Conservation (phyloP, 495 filamentous ascomycete genomes). For the Penicillium nucicola region DNA sequence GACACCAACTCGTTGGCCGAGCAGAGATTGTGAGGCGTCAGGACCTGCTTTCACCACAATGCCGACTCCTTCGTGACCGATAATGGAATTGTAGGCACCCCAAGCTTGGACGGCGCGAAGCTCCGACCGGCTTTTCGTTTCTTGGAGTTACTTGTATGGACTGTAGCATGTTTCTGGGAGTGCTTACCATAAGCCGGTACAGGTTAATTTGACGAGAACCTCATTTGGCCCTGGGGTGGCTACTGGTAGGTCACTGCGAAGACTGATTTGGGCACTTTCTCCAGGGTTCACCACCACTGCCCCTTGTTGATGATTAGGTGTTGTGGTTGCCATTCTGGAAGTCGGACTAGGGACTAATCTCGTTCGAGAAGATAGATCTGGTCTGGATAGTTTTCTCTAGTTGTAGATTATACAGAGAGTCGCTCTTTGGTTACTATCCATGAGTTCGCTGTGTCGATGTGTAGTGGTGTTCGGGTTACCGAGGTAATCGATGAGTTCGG, state of each 20-base stretch:
- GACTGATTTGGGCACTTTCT: conserved; percentile 4
- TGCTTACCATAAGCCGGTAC: conserved; percentile 22
- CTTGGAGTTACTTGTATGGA: background rate
- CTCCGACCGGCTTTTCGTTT: conserved; percentile 22
- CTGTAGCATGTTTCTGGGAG: background rate
- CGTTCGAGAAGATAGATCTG: too few species aligned
- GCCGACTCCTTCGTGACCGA: conserved; percentile 39
- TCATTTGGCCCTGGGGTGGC: conserved; percentile 14
- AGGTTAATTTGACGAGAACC: conserved; percentile 19
- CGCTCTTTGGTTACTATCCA: background rate
- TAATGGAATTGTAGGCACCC: conserved; percentile 26
- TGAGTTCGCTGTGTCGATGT: background rate
- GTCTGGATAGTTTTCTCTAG: too few species aligned
- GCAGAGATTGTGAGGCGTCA: conserved; percentile 12
- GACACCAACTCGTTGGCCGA: conserved; percentile 32
- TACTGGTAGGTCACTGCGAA: conserved; percentile 11
- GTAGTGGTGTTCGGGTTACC: background rate
- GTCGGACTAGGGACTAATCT: background rate
- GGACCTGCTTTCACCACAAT: conserved; percentile 23
- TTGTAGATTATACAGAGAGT: too few species aligned
- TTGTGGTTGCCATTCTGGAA: conserved; percentile 1
- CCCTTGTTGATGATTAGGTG: conserved; percentile 13
- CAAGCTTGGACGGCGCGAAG: conserved; percentile 20
- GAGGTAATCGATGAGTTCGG: conserved; percentile 2
- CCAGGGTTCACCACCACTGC: conserved; percentile 20